Percentiles rank a stretch among this genome's conserved stretches.
phyloP scores from a whole-genome alignment of 2,329 filamentous ascomycete species.

The Harringtonia lauricola region DNA sequence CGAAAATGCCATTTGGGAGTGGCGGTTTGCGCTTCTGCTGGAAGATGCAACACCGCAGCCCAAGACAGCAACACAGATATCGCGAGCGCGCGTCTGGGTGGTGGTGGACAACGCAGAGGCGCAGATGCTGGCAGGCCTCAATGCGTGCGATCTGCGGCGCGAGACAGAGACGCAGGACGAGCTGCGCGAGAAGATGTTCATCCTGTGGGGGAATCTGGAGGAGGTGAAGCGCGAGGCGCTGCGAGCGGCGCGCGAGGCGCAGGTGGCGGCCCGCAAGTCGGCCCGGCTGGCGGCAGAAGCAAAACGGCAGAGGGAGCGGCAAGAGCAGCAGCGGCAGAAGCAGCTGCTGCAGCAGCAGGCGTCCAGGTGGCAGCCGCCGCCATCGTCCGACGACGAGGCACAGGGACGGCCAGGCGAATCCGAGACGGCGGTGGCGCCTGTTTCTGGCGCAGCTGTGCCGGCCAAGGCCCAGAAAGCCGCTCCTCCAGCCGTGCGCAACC shows the following conservation, averaged over 20 bases:
- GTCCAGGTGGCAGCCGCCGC: conserved; percentile 20
- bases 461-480: conserved; percentile 4
- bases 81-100: conserved; percentile 48
- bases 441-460: too few relatives aligned
- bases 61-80: conserved; percentile 7
- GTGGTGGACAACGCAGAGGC: conserved; percentile 50
- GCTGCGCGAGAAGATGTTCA: conserved; percentile 61
- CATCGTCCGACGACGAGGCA: conserved; percentile 26
- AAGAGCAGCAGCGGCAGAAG: conserved; percentile 18
- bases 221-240: conserved; percentile 43
- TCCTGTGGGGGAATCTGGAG: conserved; percentile 78
- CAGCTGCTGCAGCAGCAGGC: conserved; percentile 6
- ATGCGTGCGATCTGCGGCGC: conserved; percentile 44
- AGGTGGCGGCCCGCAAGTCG: conserved; percentile 50
- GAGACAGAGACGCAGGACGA: conserved; percentile 33
- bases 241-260: conserved; percentile 16
- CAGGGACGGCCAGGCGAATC: too few relatives aligned
- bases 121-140: conserved; percentile 35
- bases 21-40: conserved; percentile 70
- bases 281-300: conserved; percentile 2
- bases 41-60: conserved; percentile 49
- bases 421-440: too few relatives aligned
- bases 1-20: conserved; percentile 51
- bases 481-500: conserved; percentile 27
- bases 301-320: conserved; percentile 5